Evolutionary conservation across 805 yeast species (phyloP), one percentile per base, ranked within the genome.

Genomic region (Wickerhamiella parazyma): DNA sequence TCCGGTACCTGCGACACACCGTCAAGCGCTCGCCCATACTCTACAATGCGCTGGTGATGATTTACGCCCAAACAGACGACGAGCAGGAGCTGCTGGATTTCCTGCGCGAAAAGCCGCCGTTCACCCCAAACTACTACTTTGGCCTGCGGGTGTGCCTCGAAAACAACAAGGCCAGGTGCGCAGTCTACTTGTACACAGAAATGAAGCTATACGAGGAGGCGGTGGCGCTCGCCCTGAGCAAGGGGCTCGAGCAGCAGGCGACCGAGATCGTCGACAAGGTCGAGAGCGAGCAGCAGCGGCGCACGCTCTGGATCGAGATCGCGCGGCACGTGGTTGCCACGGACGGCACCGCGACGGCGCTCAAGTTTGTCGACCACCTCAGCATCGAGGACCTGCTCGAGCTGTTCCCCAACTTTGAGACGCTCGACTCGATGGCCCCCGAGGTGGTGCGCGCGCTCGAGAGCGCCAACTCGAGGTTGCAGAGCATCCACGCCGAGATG

Each of bases 381-480:
- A 71, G 78, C 3, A 76, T 91, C 36, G 86, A 82, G 49, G 97
- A 91, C 54, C 56, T 91, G 33, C 62, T 91, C 41, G 93, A 93
- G 1, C 64, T 84, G 25, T 78, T 91, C 50, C 95, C 96, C 0
- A 87, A 85, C 51, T 75, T 82, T 45, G 72, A 82, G 0, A 76
- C 83, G 21, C 78, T 91, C 39, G 91, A 83, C 50, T 77, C 80
- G 47, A 73, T 91, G 54, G 84, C 85, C 50, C 82, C 80, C 38
- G 94, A 86, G 51, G 73, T 91, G 35, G 83, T 87, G 25, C 67
- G 69, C 38, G 79, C 89, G n/a, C 64, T 91, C 49, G 87, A 84
- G 55, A 69, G 68, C 22, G 80, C 84, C 55, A 84, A 86, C 38
- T 59, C 67, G 20, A 70, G 71, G 33, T 80, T 91, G 60, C 71